phyloP scores from a whole-genome alignment of 352 stramenopile species.

The Phytophthora citrophthora region DNA sequence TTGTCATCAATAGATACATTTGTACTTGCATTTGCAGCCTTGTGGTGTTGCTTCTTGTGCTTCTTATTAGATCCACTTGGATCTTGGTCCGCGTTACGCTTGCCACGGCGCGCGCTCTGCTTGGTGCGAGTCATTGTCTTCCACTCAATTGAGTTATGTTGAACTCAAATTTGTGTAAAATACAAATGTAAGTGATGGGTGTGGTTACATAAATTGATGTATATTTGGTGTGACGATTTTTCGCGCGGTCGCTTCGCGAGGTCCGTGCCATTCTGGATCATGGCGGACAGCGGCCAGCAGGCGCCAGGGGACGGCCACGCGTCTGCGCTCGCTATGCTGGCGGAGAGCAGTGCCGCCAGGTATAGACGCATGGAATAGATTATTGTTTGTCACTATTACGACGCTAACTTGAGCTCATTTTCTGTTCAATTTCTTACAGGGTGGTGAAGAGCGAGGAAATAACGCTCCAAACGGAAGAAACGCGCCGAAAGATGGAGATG shows the following conservation, averaged over 20 bases:
- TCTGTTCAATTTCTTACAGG: neutral
- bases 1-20: conserved; percentile 8
- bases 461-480: conserved; percentile 5
- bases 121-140: conserved; percentile 57
- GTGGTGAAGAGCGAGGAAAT: conserved; percentile 1
- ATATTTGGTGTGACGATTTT: conserved; percentile 13
- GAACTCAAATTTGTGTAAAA: conserved; percentile 1
- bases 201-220: conserved; percentile 9
- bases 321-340: conserved; percentile 15
- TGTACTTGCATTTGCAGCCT: conserved; percentile 1
- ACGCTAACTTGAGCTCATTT: conserved; percentile 1
- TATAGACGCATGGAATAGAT: neutral
- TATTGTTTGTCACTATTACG: neutral
- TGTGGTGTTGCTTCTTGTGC: conserved; percentile 31
- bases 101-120: conserved; percentile 46
- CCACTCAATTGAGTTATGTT: conserved; percentile 14
- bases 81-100: conserved; percentile 41
- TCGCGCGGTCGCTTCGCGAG: conserved; percentile 7
- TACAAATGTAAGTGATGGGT: neutral
- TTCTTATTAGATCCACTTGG: conserved; percentile 45
- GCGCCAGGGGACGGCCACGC: conserved; percentile 3
- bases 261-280: conserved; percentile 19
- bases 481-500: conserved; percentile 27
- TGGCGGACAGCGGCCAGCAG: conserved; percentile 14
- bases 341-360: conserved; percentile 25